Conservation (phyloP, 2,329 filamentous ascomycete genomes). For the Neofusicoccum laricinum region DNA sequence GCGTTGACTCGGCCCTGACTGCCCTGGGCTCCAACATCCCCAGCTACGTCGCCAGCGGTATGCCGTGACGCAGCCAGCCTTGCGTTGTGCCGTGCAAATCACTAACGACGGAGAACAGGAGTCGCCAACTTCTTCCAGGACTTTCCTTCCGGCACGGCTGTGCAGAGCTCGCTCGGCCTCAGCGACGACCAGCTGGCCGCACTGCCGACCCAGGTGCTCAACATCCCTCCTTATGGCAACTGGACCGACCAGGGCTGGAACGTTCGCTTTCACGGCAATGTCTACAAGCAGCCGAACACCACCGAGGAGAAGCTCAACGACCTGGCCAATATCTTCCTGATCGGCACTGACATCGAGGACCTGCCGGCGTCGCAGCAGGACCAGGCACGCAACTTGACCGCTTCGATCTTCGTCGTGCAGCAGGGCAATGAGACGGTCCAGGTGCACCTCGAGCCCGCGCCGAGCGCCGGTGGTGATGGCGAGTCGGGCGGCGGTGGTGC, state of each 20-base stretch:
- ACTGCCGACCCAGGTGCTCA: slow-evolving; percentile 67
- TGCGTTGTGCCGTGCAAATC: not conserved
- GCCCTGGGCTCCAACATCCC: slow-evolving; percentile 34
- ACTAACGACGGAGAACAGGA: slow-evolving; percentile 29
- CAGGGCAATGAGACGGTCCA: slow-evolving; percentile 63
- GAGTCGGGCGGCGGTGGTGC: slow-evolving; percentile 49
- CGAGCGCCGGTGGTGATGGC: slow-evolving; percentile 53
- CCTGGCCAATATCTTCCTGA: slow-evolving; percentile 68
- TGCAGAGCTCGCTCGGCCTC: slow-evolving; percentile 61
- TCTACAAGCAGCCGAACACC: slow-evolving; percentile 75
- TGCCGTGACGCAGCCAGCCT: slow-evolving; percentile 1
- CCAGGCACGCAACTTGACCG: slow-evolving; percentile 71
- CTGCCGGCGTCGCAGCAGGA: slow-evolving; percentile 59
- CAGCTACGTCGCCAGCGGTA: slow-evolving; percentile 36
- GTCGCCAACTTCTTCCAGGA: slow-evolving; percentile 66
- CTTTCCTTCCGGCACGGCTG: slow-evolving; percentile 61
- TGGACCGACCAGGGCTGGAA: slow-evolving; percentile 78
- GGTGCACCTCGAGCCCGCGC: slow-evolving; percentile 60
- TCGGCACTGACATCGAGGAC: slow-evolving; percentile 60
- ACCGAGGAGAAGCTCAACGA: slow-evolving; percentile 62
- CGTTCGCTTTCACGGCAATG: slow-evolving; percentile 72
- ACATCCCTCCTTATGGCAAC: slow-evolving; percentile 66
- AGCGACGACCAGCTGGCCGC: slow-evolving; percentile 58
- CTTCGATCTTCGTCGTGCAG: slow-evolving; percentile 72
- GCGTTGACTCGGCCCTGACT: slow-evolving; percentile 29